Evolutionary conservation across 1,284 basidiomycete genomes (phyloP).

Genomic region (Ceratobasidium sp.): DNA sequence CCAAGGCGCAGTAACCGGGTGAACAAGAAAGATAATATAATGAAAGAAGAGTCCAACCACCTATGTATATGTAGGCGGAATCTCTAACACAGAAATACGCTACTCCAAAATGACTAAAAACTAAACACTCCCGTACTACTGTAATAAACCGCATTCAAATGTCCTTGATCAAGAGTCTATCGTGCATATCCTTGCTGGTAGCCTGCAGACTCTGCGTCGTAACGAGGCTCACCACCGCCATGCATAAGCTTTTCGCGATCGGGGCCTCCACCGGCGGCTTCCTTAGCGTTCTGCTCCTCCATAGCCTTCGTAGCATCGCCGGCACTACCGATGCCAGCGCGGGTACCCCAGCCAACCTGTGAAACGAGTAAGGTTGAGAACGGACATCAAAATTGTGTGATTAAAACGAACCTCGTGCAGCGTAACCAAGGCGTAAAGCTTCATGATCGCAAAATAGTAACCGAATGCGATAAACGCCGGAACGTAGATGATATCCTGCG

Average conservation of each 20-base stretch:
- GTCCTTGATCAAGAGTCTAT: constrained; percentile 19
- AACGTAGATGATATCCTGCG: constrained; percentile 86
- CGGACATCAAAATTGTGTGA: constrained; percentile 22
- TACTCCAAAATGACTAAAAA: constrained; percentile 28
- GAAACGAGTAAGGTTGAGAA: constrained; percentile 5
- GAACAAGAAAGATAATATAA: constrained; percentile 11
- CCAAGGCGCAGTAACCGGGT: background rate
- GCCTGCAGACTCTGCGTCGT: constrained; percentile 12
- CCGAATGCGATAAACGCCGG: constrained; percentile 92
- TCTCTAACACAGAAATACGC: constrained; percentile 16
- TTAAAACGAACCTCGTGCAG: constrained; percentile 71
- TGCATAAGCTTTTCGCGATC: constrained; percentile 41
- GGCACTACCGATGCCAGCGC: constrained; percentile 86
- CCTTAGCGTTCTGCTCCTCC: constrained; percentile 50
- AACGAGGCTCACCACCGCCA: constrained; percentile 17
- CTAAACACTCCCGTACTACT: constrained; percentile 25
- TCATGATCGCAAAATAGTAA: constrained; percentile 90
- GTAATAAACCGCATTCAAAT: constrained; percentile 30
- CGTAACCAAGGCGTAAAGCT: constrained; percentile 83
- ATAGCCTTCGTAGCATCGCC: constrained; percentile 74
- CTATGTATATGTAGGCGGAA: constrained; percentile 5
- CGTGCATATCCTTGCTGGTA: constrained; percentile 37
- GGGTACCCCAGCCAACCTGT: constrained; percentile 90
- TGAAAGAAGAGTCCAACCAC: constrained; percentile 25
- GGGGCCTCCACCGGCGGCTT: constrained; percentile 17